Evolutionary conservation across 805 yeast species (phyloP).

Genomic region (Myxozyma melibiosi): DNA sequence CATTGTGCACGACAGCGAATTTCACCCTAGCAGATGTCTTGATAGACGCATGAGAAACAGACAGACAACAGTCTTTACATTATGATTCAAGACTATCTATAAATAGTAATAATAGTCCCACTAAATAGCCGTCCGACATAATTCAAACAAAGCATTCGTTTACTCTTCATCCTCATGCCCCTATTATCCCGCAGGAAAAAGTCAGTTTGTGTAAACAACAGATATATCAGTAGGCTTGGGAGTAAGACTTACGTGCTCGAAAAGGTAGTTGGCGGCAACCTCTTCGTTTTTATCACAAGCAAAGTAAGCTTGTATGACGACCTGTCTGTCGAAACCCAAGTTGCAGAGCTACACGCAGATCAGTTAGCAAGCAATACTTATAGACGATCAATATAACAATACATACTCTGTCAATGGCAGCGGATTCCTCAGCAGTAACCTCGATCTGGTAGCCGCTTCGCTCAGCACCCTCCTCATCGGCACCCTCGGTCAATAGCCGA

Average conservation of each 20-base stretch:
- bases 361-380: background rate
- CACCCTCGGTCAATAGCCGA: slow-evolving; percentile 54
- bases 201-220: background rate
- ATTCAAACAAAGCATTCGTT: background rate
- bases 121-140: no score
- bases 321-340: slow-evolving; percentile 85
- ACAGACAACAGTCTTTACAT: background rate
- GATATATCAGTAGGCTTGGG: background rate
- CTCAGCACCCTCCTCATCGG: slow-evolving; percentile 53
- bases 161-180: slow-evolving; percentile 34
- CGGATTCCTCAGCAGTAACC: slow-evolving; percentile 80
- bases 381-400: background rate
- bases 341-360: slow-evolving; percentile 58
- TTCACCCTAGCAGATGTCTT: no score
- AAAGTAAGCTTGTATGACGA: slow-evolving; percentile 90
- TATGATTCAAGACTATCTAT: slow-evolving; percentile 4
- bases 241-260: slow-evolving; percentile 47
- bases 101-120: no score
- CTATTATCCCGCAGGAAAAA: no score
- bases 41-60: no score
- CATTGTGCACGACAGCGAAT: no score
- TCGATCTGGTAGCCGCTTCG: slow-evolving; percentile 54
- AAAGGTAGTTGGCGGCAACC: slow-evolving; percentile 88
- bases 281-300: slow-evolving; percentile 99
- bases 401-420: slow-evolving; percentile 70